Base-by-base conservation (phyloP, 441 rosid genomes). In the Gossypium aridum region DNA sequence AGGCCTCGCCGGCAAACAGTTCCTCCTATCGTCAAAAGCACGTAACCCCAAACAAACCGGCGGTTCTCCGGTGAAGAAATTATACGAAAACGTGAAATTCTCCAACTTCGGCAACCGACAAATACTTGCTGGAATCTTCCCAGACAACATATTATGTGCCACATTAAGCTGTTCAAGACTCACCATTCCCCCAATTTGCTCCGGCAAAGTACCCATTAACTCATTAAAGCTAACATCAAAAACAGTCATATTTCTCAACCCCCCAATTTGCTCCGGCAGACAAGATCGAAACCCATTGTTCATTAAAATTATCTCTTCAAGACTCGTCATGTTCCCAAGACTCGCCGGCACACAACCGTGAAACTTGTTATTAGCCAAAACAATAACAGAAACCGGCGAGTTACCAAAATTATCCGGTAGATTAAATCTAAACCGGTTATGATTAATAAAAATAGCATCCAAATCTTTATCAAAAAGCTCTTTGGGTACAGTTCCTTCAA, bases 301-400 rank as follows among this genome's bases (percentile, higher is more conserved):
- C 96, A 92, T 81, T 60, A 92, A 74, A 23, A 92, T 90, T 20
- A 91, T 90, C 77, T 92, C 97, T 39, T 94, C 84, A n/a, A 94
- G 88, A 75, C 92, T 86, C 19, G 94, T 74, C 98, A 94, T 92
- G 83, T 92, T 89, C 1, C 90, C 97, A 17, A 94, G 77, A 83
- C 97, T 90, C 14, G 97, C 69, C 16, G 98, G 99, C 2, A 92
- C 83, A 57, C 99, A 94, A 9, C 98, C 98, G 62, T 88, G 94
- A 80, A 94, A 92, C 19, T 84, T 88, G 75, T 94, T 94, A 80
- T 91, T 87, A 23, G 96, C 96, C 57, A 94, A 80, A 23, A 91
- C 97, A 16, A 94, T 88, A 51, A 92, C 57, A 63, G 98, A 94
- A 34, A 91, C 97, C 49, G 69, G 76, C 57, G 81, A 49, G 72